These are phyloP conservation scores for Pseudogymnoascus sp. DNA, from an alignment of 2,329 filamentous ascomycete genomes.

Conservation along the genomic window DNA sequence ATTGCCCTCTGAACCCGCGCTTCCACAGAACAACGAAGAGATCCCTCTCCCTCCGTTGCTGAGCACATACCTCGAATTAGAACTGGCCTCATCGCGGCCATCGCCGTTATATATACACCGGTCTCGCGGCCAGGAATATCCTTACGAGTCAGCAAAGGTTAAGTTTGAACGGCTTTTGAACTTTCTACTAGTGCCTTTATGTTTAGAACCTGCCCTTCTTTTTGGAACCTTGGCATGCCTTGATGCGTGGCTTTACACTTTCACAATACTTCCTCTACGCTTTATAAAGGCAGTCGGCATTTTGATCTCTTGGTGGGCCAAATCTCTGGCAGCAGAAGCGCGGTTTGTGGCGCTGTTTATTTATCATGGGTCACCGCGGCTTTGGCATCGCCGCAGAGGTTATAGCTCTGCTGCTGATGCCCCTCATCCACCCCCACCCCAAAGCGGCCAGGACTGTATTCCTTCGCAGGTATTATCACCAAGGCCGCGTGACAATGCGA, in stretches of 20 bases:
- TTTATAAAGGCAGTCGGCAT: conserved; percentile 77
- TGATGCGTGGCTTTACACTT: conserved; percentile 93
- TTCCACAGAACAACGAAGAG: conserved; percentile 25
- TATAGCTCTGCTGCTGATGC: conserved; percentile 36
- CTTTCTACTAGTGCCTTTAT: conserved; percentile 73
- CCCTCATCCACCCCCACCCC: not conserved
- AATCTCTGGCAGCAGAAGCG: conserved; percentile 63
- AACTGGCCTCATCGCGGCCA: conserved; percentile 54
- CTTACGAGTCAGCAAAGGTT: conserved; percentile 86
- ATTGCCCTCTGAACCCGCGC: conserved; percentile 35
- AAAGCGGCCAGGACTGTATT: not conserved
- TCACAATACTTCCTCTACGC: conserved; percentile 86
- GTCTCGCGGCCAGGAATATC: conserved; percentile 49
- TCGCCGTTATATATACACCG: conserved; percentile 61
- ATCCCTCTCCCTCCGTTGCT: conserved; percentile 62
- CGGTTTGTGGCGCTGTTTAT: conserved; percentile 69
- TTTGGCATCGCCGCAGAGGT: conserved; percentile 57
- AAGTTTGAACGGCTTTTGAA: conserved; percentile 91
- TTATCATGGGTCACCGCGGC: conserved; percentile 67
- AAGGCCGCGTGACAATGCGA: not conserved
- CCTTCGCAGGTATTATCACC: conserved; percentile 1
- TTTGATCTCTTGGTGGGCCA: conserved; percentile 69
- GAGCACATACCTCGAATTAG: conserved; percentile 57
- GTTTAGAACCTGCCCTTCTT: conserved; percentile 74
- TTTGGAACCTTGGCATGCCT: conserved; percentile 89